Evolutionary conservation across 441 rosid species (phyloP).

Genomic region (Adansonia grandidieri): DNA sequence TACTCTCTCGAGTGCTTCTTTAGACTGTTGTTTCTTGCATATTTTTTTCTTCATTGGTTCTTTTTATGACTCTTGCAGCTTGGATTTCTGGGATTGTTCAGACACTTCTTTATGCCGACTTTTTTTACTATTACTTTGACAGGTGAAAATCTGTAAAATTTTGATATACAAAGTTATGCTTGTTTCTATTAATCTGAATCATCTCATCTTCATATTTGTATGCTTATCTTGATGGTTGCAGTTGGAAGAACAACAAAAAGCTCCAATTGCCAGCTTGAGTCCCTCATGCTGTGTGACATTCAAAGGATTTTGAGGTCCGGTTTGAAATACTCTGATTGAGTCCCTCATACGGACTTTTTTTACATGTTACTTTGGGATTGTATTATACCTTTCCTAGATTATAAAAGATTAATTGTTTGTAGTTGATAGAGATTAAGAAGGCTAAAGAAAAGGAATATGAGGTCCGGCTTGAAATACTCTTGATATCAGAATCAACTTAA

Average conservation of each 20-base stretch:
- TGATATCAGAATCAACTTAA: no score
- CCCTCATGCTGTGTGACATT: neutral
- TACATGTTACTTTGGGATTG: no score
- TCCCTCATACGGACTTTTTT: no score
- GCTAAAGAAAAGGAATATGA: no score
- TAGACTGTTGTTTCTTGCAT: no score
- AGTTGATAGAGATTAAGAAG: no score
- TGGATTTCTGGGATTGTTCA: conserved; percentile 65
- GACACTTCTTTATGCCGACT: conserved; percentile 57
- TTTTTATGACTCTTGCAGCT: conserved; percentile 44
- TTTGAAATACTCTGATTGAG: no score
- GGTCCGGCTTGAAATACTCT: no score
- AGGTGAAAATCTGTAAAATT: conserved; percentile 39
- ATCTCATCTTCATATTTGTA: neutral
- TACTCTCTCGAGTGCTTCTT: neutral
- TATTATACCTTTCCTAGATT: no score
- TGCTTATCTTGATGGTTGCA: conserved; percentile 27
- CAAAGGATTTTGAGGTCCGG: neutral
- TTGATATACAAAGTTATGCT: neutral
- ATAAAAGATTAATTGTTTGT: no score
- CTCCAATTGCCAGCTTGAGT: conserved; percentile 58
- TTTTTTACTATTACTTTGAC: conserved; percentile 60
- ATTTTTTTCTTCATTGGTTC: conserved; percentile 6
- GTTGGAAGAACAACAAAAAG: conserved; percentile 70
- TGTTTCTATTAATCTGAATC: neutral